Base-by-base conservation (phyloP, 305 asterid genomes). In the Fraxinus latifolia region DNA sequence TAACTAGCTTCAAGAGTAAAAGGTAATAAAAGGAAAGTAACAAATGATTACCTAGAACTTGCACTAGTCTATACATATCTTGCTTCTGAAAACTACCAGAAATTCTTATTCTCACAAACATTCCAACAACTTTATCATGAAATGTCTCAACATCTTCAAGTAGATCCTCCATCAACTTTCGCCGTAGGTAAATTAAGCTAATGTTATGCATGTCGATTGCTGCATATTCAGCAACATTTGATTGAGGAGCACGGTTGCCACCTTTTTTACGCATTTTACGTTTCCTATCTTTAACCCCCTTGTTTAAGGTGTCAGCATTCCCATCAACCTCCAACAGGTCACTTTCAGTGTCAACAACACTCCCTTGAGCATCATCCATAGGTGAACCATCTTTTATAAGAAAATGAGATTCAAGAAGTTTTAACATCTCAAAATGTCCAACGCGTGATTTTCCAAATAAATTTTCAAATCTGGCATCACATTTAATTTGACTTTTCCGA, bases 341-440 rank as follows among this genome's bases (percentile, higher is more conserved):
- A 85, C 86, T 91, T 88, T 96, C 98, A 74, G 97, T 91, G 86
- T 96, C 98, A 87, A 95, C 99, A 86, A 91, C 94, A 86, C 91
- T 95, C 68, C 94, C 98, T 82, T 95, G 97, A 84, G 83, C 88
- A 82, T 94, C 98, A 90, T 93, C 98, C 44, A 80, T 89, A 55
- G 91, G 98, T 84, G 88, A 77, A 80, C 92, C 98, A 82, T 92
- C 98, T 88, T 90, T 93, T 47, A 87, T 5, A 31, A 93, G 83
- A 89, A 95, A 95, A 87, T 96, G 99, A 79, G 98, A 96, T 84
- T 96, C 99, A 74, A 96, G 93, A 86, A 96, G 98, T 89, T 95
- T 96, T 80, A 96, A 91, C 99, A 96, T 96, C 90, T 96, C 98
- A 86, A 96, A 94, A 91, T 96, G 99, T 85, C 95, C 98, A 86